phyloP scores from a whole-genome alignment of 1,139 yeast species.

The Casaregolazyma lundiana region DNA sequence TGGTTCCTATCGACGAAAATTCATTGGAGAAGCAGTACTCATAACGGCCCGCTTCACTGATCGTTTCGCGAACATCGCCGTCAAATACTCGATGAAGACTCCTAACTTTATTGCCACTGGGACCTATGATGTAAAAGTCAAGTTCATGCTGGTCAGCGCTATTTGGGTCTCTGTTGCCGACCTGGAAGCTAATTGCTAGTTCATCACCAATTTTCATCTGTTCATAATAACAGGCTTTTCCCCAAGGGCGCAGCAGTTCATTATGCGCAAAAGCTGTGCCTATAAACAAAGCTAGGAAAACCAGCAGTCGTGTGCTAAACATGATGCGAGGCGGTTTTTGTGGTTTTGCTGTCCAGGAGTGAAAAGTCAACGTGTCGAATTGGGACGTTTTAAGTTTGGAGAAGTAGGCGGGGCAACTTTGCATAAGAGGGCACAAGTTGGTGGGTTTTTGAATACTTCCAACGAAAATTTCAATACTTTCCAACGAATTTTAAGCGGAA shows the following conservation, averaged over 20 bases:
- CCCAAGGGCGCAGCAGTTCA: constrained; percentile 76
- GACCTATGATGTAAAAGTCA: constrained; percentile 65
- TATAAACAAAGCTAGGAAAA: constrained; percentile 14
- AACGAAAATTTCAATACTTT: no score
- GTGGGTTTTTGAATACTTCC: no score
- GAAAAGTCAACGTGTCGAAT: not conserved
- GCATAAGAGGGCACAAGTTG: no score
- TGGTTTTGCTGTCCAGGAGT: no score
- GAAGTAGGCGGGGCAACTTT: no score
- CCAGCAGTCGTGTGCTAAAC: not conserved
- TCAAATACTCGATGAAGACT: constrained; percentile 60
- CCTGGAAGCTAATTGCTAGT: constrained; percentile 85
- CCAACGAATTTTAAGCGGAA: no score
- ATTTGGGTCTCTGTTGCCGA: constrained; percentile 81
- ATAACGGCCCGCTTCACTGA: constrained; percentile 67
- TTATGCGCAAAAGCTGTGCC: constrained; percentile 56
- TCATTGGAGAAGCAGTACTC: constrained; percentile 92
- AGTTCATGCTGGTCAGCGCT: constrained; percentile 72
- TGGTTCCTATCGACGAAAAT: constrained; percentile 62
- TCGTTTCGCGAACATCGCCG: constrained; percentile 71
- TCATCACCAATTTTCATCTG: constrained; percentile 77
- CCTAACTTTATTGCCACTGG: constrained; percentile 52
- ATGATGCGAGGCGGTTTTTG: not conserved
- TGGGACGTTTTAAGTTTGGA: not conserved
- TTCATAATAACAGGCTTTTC: constrained; percentile 87